These are phyloP conservation scores for Hygrophoropsis aurantiaca DNA, from an alignment of 768 basidiomycete genomes.

Conservation along the genomic window DNA sequence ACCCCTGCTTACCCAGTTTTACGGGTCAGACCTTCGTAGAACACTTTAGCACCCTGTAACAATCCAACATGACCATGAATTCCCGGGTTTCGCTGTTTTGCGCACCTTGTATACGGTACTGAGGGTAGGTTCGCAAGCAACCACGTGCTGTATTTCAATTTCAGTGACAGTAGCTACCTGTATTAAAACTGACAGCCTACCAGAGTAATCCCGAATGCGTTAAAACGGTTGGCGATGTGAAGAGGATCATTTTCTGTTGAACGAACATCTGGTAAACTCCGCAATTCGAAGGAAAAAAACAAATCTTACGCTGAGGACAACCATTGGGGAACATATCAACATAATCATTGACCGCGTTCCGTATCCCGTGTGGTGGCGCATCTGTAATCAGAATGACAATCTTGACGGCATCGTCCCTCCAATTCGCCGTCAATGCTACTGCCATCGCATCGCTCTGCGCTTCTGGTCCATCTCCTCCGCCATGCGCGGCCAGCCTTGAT, in stretches of 20 bases:
- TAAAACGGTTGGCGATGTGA: constrained; percentile 41
- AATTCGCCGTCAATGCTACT: constrained; percentile 40
- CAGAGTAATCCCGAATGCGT: constrained; percentile 49
- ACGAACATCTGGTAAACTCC: neutral
- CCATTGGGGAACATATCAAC: constrained; percentile 1
- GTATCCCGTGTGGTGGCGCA: constrained; percentile 53
- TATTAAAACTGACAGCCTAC: constrained; percentile 31
- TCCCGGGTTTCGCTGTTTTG: too few species aligned
- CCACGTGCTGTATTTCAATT: constrained; percentile 57
- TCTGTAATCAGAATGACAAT: constrained; percentile 50
- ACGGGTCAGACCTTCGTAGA: constrained; percentile 3
- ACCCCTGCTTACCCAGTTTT: constrained; percentile 1
- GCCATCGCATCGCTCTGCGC: constrained; percentile 49
- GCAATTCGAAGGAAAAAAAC: neutral
- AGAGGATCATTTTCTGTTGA: constrained; percentile 31
- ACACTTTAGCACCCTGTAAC: neutral
- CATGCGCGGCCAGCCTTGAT: constrained; percentile 34
- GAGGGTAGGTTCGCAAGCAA: constrained; percentile 50
- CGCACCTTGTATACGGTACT: neutral
- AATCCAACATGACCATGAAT: too few species aligned
- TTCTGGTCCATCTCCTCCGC: constrained; percentile 50
- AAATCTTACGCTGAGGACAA: neutral
- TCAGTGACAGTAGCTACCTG: too few species aligned
- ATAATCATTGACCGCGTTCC: constrained; percentile 36
- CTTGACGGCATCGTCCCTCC: constrained; percentile 44